Evolutionary conservation across 1,284 basidiomycete species (phyloP), one percentile per base, ranked within the genome.

Genomic region (Golubevia sp.): DNA sequence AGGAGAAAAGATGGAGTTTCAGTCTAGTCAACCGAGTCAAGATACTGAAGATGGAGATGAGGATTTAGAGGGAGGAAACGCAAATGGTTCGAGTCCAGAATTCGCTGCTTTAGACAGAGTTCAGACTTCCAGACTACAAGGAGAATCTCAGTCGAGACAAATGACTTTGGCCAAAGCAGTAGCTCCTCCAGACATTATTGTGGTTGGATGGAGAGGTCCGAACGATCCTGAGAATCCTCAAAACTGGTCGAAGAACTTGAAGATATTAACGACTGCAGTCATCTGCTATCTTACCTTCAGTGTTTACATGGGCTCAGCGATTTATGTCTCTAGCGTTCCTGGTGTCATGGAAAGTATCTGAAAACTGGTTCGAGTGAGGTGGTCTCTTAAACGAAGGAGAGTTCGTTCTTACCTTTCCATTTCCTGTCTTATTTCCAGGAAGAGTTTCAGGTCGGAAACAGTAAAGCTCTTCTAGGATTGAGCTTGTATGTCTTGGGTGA

Each of bases 161-260:
- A 3, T 11, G 11, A 34, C 30, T 34, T 5, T 34, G 5, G 30
- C 30, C 4, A 34, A 3, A 5, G 30, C 30, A 34, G 51, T 26
- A 26, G 56, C 27, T n/a, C 20, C 57, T 3, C 49, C 58, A 30
- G 71, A 77, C 27, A 67, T 66, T 0, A 71, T 71, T 59, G 69
- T 82, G 27, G 78, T 84, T 44, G 76, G 71, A 13, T 84, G 82
- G 83, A 63, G 76, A 48, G 67, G 72, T 5, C 67, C 73, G 20
- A 56, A 73, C 25, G 84, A 85, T 52, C 75, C 73, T 6, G 84
- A 82, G 34, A 81, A 82, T 34, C 84, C 84, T 3, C 69, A 70
- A 23, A 84, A 84, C 62, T 85, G 84, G 84, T 59, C 70, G 0
- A 54, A 55, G 2, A 49, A 55, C 2, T 71, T 79, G 62, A 83